Conservation (phyloP, 352 stramenopile genomes). For the Phytopythium ostracodes region DNA sequence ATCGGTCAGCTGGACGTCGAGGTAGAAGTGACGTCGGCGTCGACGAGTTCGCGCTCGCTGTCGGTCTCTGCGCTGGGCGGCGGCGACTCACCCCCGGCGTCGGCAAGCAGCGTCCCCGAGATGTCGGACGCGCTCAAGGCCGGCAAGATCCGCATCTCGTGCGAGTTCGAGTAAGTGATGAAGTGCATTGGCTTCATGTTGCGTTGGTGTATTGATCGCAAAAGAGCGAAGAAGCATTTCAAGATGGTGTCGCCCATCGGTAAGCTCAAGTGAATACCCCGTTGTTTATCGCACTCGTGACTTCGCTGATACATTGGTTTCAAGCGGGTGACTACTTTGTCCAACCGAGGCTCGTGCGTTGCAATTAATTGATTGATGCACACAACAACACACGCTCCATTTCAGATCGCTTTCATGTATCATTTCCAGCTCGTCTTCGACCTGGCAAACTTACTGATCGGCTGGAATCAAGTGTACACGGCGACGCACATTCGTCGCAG, state of each 20-base stretch:
- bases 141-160: constrained; percentile 38
- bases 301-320: no score
- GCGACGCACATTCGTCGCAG: no score
- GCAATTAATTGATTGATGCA: no score
- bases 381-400: no score
- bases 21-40: constrained; percentile 27
- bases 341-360: no score
- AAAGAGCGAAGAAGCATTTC: not conserved
- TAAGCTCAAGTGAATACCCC: not conserved
- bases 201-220: not conserved
- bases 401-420: no score
- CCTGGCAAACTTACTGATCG: no score
- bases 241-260: not conserved
- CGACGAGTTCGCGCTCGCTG: constrained; percentile 30
- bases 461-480: no score
- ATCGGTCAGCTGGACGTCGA: constrained; percentile 31
- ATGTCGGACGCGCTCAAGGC: constrained; percentile 31
- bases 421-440: no score
- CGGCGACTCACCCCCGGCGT: constrained; percentile 7
- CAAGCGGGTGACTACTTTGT: no score
- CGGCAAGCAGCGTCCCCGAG: constrained; percentile 14
- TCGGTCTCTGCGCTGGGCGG: constrained; percentile 24
- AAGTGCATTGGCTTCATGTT: not conserved
- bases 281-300: no score
- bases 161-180: constrained; percentile 29